Percentiles rank a stretch among this genome's conserved stretches.
phyloP scores from a whole-genome alignment of 768 basidiomycete species.

The Termitomyces sp. region DNA sequence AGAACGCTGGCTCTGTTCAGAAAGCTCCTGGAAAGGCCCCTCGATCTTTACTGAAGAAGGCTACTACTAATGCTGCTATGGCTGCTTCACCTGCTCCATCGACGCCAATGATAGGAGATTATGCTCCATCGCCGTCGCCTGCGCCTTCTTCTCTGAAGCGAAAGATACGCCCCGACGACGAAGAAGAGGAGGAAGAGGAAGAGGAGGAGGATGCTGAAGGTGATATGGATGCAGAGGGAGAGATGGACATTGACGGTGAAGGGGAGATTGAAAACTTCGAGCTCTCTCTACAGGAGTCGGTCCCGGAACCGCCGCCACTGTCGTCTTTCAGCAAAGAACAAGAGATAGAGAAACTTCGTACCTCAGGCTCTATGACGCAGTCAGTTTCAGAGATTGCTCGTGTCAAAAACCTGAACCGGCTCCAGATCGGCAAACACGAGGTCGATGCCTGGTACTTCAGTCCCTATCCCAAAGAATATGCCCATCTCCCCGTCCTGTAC shows the following conservation, averaged over 20 bases:
- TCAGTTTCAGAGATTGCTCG: conserved; percentile 96
- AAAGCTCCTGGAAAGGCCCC: conserved; percentile 65
- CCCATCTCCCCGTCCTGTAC: conserved; percentile 91
- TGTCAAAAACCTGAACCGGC: conserved; percentile 95
- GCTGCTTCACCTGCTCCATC: conserved; percentile 46
- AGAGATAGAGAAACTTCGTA: conserved; percentile 97
- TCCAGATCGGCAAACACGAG: conserved; percentile 95
- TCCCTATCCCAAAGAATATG: conserved; percentile 97
- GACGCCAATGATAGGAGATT: conserved; percentile 22
- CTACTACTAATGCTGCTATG: conserved; percentile 63
- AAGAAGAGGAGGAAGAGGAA: conserved; percentile 63
- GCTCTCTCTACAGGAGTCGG: conserved; percentile 49
- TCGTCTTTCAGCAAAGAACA: conserved; percentile 91
- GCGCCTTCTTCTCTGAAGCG: conserved; percentile 58
- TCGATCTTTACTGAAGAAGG: conserved; percentile 65
- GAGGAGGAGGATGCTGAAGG: conserved; percentile 51
- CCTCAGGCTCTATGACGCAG: conserved; percentile 98
- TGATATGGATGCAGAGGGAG: conserved; percentile 62
- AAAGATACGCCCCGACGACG: conserved; percentile 63
- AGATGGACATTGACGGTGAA: conserved; percentile 75
- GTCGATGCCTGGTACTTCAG: conserved; percentile 99
- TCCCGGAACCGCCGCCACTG: conserved; percentile 47
- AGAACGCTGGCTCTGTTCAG: conserved; percentile 38
- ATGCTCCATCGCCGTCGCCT: conserved; percentile 54
- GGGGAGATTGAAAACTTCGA: conserved; percentile 71